These are phyloP conservation scores for Fusarium falciforme DNA, from an alignment of 2,329 filamentous ascomycete genomes.

Conservation along the genomic window DNA sequence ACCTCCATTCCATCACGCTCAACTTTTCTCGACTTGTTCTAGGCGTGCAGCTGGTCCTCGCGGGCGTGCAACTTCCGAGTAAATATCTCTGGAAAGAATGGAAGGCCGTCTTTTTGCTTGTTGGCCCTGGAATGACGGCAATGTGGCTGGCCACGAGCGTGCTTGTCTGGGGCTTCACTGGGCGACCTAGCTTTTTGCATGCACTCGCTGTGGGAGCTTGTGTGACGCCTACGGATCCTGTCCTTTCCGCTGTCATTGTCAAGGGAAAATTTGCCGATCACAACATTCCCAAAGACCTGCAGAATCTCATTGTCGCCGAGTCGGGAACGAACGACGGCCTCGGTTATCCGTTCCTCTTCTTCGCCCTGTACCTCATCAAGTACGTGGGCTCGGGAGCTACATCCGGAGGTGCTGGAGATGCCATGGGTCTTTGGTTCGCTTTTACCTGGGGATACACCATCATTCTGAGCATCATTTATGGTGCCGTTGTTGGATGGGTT, in stretches of 20 bases:
- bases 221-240: constrained; percentile 91
- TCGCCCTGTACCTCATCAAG: constrained; percentile 86
- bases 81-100: constrained; percentile 84
- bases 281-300: constrained; percentile 84
- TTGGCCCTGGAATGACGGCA: constrained; percentile 84
- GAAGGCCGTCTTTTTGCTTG: constrained; percentile 77
- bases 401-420: constrained; percentile 70
- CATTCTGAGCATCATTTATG: constrained; percentile 81
- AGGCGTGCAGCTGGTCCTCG: constrained; percentile 89
- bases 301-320: constrained; percentile 84
- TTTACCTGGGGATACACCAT: constrained; percentile 90
- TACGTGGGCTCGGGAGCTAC: constrained; percentile 67
- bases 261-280: constrained; percentile 95
- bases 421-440: constrained; percentile 84
- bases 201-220: constrained; percentile 85
- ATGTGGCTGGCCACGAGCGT: constrained; percentile 91
- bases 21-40: constrained; percentile 89
- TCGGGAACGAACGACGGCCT: constrained; percentile 90
- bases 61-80: constrained; percentile 87
- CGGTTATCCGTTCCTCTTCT: constrained; percentile 88
- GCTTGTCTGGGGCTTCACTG: constrained; percentile 81
- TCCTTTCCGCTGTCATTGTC: constrained; percentile 89
- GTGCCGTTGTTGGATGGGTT: constrained; percentile 80
- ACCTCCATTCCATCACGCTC: constrained; percentile 79
- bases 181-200: constrained; percentile 78